Evolutionary conservation across 768 basidiomycete species (phyloP), one percentile per base, ranked within the genome.

Genomic region (Pleurotus cornucopiae): DNA sequence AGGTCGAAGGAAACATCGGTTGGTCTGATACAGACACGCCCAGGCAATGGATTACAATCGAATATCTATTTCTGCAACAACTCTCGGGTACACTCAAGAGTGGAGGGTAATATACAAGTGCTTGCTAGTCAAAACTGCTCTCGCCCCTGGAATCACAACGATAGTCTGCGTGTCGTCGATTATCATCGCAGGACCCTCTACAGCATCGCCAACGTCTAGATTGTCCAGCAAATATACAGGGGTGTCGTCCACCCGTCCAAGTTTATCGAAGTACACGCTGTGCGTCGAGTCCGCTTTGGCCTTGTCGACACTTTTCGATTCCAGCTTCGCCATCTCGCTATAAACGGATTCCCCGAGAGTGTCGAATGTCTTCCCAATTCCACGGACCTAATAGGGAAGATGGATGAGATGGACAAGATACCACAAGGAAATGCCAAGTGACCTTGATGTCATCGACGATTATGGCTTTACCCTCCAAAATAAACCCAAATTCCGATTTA

Each of bases 121-220:
- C 60, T 83, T 86, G 55, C 82, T 85, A 47, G 85, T 81, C 55
- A 91, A 64, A 6, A 88, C 72, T 16, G 83, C 88, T 65, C 69
- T 81, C 49, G 88, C 83, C 13, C 79, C 83, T 0, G 91, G 89
- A 18, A 93, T 83, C 3, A 98, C 71, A 30, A 98, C 88, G 58
- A 98, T 91, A 20, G 95, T 97, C 74, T 97, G 96, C 18, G 95
- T 98, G 61, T 91, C 78, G 69, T 98, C 95, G 63, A 97, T 91
- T 58, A 98, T 88, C 82, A 98, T 88, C 37, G 94, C 92, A 6
- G 96, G 94, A 6, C 95, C 96, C 44, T 80, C 70, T 23, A 96
- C 74, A 40, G 76, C 73, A 56, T 93, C 88, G 2, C 94, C 94
- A 11, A 85, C 73, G 0, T 72, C 74, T 56, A 98, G 70, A 12